Percentiles rank a stretch among this genome's conserved stretches.
These are phyloP conservation scores for Ceratobasidium sp. DNA, from an alignment of 1,284 basidiomycete genomes.

Conservation along the genomic window DNA sequence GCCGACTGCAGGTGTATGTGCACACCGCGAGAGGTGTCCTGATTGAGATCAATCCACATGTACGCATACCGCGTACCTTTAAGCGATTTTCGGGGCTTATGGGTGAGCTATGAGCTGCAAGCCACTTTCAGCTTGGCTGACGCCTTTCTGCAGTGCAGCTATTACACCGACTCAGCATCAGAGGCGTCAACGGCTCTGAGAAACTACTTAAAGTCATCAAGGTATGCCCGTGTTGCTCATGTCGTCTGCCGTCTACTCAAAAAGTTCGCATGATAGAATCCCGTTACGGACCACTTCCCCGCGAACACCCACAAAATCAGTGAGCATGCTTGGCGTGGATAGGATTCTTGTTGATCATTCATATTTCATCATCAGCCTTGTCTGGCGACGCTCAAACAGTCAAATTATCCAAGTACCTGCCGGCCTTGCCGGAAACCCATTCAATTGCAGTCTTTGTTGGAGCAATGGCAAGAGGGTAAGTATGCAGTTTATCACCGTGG, in stretches of 20 bases:
- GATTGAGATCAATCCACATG: slow-evolving; percentile 98
- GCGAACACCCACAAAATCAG: slow-evolving; percentile 96
- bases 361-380: slow-evolving; percentile 67
- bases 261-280: slow-evolving; percentile 70
- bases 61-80: slow-evolving; percentile 97
- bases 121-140: not conserved
- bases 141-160: slow-evolving; percentile 80
- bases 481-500: slow-evolving; percentile 4
- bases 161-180: slow-evolving; percentile 93
- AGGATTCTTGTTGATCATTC: not conserved
- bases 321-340: slow-evolving; percentile 57
- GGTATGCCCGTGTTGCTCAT: slow-evolving; percentile 56
- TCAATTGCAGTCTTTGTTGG: slow-evolving; percentile 96
- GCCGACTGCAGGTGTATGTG: slow-evolving; percentile 96
- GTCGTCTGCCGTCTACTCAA: not conserved
- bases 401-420: slow-evolving; percentile 85
- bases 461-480: slow-evolving; percentile 89
- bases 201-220: slow-evolving; percentile 98
- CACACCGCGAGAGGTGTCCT: slow-evolving; percentile 97
- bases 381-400: slow-evolving; percentile 91
- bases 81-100: slow-evolving; percentile 98
- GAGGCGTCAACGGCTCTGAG: slow-evolving; percentile 95
- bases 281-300: slow-evolving; percentile 94
- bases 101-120: slow-evolving; percentile 69
- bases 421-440: slow-evolving; percentile 84